Evolutionary conservation across 805 yeast species (phyloP).

Genomic region (Lachancea fermentati): DNA sequence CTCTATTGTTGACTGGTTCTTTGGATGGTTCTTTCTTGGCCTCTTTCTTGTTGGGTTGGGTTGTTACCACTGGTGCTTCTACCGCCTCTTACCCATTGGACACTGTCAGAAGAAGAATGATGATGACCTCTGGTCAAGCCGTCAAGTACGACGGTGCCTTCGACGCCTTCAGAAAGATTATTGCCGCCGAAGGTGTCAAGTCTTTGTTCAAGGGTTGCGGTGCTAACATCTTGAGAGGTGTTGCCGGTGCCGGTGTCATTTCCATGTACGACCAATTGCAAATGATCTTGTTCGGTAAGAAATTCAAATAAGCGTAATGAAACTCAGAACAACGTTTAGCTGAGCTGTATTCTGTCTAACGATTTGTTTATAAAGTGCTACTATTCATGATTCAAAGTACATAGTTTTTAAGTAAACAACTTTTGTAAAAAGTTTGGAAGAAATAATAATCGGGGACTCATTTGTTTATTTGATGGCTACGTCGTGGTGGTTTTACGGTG

Average conservation of each 20-base stretch:
- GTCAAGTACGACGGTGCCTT: constrained; percentile 93
- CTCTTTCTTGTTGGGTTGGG: constrained; percentile 95
- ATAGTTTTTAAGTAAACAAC: constrained; percentile 5
- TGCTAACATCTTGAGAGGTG: constrained; percentile 99
- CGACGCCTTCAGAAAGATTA: constrained; percentile 87
- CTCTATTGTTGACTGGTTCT: constrained; percentile 89
- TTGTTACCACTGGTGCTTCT: constrained; percentile 97
- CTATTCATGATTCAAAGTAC: constrained; percentile 6
- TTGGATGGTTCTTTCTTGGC: constrained; percentile 93
- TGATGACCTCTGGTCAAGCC: constrained; percentile 99
- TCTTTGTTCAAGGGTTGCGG: constrained; percentile 99
- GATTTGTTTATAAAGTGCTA: constrained; percentile 8
- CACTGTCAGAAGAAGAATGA: constrained; percentile 99
- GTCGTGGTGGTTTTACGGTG: too few species aligned
- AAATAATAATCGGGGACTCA: not conserved
- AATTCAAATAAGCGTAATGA: constrained; percentile 55
- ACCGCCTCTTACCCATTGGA: constrained; percentile 99
- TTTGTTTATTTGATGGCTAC: too few species aligned
- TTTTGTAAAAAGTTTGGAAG: not conserved
- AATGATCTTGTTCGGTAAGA: constrained; percentile 92
- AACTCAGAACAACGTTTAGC: constrained; percentile 2
- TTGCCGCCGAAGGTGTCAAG: constrained; percentile 90
- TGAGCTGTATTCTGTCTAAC: constrained; percentile 1
- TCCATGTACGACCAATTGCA: constrained; percentile 97
- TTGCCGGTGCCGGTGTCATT: constrained; percentile 99